Percentiles rank a stretch among this genome's conserved stretches.
Evolutionary conservation across 2,329 filamentous ascomycete species (phyloP).

Genomic region (Orbilia ellipsospora): DNA sequence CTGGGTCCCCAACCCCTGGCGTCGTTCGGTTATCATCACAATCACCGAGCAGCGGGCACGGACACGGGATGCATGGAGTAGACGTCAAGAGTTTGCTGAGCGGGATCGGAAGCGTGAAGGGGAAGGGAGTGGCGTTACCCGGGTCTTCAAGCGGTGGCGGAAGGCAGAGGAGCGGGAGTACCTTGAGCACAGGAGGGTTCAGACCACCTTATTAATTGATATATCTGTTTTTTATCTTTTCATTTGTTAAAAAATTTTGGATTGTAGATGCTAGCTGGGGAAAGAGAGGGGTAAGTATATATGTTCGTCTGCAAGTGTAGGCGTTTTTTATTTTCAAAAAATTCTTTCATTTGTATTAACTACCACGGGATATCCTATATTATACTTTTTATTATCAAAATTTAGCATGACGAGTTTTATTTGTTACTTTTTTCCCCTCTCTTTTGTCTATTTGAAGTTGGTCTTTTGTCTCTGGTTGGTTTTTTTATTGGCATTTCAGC

Average conservation of each 20-base stretch:
- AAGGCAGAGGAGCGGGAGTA: slow-evolving; percentile 45
- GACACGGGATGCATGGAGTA: neutral
- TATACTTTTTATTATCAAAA: slow-evolving; percentile 7
- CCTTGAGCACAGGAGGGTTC: slow-evolving; percentile 44
- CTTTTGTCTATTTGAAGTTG: neutral
- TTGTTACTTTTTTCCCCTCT: neutral
- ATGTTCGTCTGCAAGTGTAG: neutral
- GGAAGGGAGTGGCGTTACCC: slow-evolving; percentile 18
- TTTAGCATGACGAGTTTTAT: slow-evolving; percentile 36
- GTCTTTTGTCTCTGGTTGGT: neutral
- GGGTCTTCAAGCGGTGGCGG: neutral
- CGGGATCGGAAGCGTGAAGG: slow-evolving; percentile 45
- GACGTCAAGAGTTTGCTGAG: slow-evolving; percentile 53
- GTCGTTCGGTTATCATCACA: slow-evolving; percentile 18
- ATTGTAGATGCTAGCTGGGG: neutral
- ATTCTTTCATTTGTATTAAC: too few relatives aligned
- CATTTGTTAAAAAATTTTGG: neutral
- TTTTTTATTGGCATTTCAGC: too few relatives aligned
- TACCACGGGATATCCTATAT: neutral
- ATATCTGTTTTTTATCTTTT: neutral
- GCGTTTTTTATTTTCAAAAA: neutral
- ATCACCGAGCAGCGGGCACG: slow-evolving; percentile 25
- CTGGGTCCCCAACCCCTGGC: slow-evolving; percentile 35
- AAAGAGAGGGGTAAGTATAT: slow-evolving; percentile 6
- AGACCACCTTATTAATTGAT: slow-evolving; percentile 40